Evolutionary conservation across 2,329 filamentous ascomycete genomes (phyloP).

Genomic region (Aureobasidium sp.): DNA sequence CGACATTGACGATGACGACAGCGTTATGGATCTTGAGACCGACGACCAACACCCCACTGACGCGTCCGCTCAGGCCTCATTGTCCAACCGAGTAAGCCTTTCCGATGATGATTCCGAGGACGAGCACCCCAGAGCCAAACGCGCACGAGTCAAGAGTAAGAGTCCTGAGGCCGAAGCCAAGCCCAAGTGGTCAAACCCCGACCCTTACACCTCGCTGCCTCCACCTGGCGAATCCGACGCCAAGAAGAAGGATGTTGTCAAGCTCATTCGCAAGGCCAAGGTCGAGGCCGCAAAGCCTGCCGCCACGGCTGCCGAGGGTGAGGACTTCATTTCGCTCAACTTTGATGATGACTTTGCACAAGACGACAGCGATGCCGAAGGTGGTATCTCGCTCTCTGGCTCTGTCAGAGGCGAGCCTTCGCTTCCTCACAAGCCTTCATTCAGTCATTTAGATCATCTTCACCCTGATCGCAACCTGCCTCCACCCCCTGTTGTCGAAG

Average conservation of each 20-base stretch:
- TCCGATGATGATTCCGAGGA: conserved; percentile 15
- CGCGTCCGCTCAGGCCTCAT: not conserved
- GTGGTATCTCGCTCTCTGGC: conserved; percentile 22
- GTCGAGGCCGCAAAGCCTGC: conserved; percentile 49
- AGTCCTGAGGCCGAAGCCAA: conserved; percentile 19
- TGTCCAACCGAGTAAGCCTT: conserved; percentile 1
- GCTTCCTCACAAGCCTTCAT: conserved; percentile 14
- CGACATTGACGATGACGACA: conserved; percentile 23
- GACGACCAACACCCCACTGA: not conserved
- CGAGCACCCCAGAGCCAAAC: conserved; percentile 22
- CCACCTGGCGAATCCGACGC: conserved; percentile 63
- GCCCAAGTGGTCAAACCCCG: conserved; percentile 92
- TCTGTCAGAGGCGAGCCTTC: not conserved
- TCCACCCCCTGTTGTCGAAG: not conserved
- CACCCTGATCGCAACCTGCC: conserved; percentile 16
- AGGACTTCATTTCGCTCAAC: conserved; percentile 87
- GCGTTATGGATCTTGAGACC: conserved; percentile 16
- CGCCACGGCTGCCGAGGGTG: conserved; percentile 34
- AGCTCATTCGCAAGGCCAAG: conserved; percentile 84
- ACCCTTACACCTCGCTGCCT: conserved; percentile 82
- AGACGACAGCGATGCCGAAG: conserved; percentile 22
- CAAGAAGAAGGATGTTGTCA: conserved; percentile 81
- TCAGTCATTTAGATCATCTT: conserved; percentile 27
- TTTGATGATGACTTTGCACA: conserved; percentile 44
- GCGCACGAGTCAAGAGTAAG: conserved; percentile 18